Evolutionary conservation across 2,329 filamentous ascomycete genomes (phyloP).

Genomic region (Aspergillus sp.): DNA sequence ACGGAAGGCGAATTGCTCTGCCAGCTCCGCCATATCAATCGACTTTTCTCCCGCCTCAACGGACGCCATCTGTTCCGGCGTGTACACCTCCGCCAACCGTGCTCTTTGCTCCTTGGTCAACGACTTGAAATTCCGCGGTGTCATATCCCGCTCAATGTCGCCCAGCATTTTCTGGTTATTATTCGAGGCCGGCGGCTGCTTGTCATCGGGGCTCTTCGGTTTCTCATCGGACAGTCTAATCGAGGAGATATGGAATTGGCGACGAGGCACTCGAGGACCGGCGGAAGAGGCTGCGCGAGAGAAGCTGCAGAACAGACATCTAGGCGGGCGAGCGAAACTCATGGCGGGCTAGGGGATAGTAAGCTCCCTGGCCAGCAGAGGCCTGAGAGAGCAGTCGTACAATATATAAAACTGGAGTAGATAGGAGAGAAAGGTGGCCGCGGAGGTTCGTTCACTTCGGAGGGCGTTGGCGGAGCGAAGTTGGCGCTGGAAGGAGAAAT

Average conservation of each 20-base stretch:
- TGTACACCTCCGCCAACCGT: conserved; percentile 60
- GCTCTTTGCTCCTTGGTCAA: conserved; percentile 62
- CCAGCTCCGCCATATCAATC: conserved; percentile 65
- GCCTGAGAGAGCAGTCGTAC: conserved; percentile 7
- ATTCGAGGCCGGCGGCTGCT: conserved; percentile 13
- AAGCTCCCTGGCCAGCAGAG: conserved; percentile 21
- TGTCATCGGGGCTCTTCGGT: conserved; percentile 33
- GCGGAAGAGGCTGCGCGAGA: conserved; percentile 31
- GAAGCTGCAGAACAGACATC: conserved; percentile 45
- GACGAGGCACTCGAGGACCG: conserved; percentile 37
- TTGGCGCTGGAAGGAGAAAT: neutral
- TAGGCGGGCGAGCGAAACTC: conserved; percentile 42
- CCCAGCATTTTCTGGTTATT: conserved; percentile 19
- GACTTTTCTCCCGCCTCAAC: conserved; percentile 72
- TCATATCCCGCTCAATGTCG: conserved; percentile 14
- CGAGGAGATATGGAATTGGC: conserved; percentile 42
- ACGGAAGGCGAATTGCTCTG: conserved; percentile 62
- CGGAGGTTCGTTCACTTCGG: conserved; percentile 4
- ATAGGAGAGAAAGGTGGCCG: conserved; percentile 1
- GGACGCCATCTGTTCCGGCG: conserved; percentile 69
- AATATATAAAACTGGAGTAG: conserved; percentile 6
- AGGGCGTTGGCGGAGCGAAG: neutral
- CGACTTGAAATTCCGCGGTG: conserved; percentile 37
- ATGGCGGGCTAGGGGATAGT: conserved; percentile 23
- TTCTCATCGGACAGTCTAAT: conserved; percentile 30